Evolutionary conservation across 306 rosid genomes (phyloP).

Genomic region (Sicyos baderoa): DNA sequence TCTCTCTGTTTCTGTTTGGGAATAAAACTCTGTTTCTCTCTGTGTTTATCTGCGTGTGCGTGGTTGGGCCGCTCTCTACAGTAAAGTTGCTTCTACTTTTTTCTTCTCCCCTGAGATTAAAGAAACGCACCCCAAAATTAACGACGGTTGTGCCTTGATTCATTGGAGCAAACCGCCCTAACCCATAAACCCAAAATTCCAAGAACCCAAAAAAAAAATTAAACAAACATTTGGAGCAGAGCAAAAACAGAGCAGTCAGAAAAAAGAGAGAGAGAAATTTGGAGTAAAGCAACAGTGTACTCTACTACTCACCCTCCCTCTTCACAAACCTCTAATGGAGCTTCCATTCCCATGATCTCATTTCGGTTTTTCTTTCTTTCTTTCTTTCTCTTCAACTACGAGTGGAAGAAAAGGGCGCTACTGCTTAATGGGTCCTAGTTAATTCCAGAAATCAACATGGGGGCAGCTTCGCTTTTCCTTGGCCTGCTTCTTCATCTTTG

Average conservation of each 20-base stretch:
- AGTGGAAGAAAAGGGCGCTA: not conserved
- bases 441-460: conserved; percentile 27
- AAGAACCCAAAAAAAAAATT: not conserved
- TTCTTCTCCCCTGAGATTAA: conserved; percentile 30
- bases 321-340: conserved; percentile 20
- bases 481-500: conserved; percentile 24
- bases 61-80: conserved; percentile 22
- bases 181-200: conserved; percentile 2
- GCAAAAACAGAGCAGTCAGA: conserved; percentile 13
- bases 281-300: conserved; percentile 38
- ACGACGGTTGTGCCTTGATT: conserved; percentile 76
- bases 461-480: conserved; percentile 16
- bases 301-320: not conserved
- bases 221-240: conserved; percentile 22
- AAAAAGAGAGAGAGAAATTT: conserved; percentile 9
- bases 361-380: not conserved
- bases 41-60: not conserved
- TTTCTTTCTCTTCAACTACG: not conserved
- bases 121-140: conserved; percentile 60
- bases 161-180: conserved; percentile 34
- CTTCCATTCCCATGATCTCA: not conserved
- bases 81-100: conserved; percentile 23
- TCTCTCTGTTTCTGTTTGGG: conserved; percentile 6
- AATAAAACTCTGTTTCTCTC: conserved; percentile 1
- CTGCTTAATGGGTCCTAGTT: conserved; percentile 21